These are phyloP conservation scores for Xylaria sp. DNA, from an alignment of 2,329 filamentous ascomycete genomes.

Conservation along the genomic window DNA sequence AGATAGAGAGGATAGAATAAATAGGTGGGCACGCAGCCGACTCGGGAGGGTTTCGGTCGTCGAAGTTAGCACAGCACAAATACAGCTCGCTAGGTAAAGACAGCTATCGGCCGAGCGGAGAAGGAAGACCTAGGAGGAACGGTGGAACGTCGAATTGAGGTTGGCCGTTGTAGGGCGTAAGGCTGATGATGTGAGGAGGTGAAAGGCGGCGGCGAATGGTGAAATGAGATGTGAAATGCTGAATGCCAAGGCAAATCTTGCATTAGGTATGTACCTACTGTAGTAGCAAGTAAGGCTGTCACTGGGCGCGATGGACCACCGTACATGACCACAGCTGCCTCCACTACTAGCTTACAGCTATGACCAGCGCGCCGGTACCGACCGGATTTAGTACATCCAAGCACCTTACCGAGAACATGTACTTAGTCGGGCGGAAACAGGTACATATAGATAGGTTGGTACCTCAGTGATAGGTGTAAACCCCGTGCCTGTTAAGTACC, in stretches of 20 bases:
- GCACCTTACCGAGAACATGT: no score
- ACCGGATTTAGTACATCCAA: not conserved
- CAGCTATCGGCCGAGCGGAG: not conserved
- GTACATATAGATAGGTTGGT: not conserved
- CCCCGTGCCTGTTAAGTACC: not conserved
- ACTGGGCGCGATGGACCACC: no score
- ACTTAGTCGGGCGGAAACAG: not conserved
- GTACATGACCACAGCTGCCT: not conserved
- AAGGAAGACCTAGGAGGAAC: not conserved
- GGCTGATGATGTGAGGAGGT: slow-evolving; percentile 22
- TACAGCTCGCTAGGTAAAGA: not conserved
- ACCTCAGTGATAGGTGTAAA: not conserved
- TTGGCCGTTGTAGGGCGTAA: slow-evolving; percentile 5
- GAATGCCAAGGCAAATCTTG: slow-evolving; percentile 20
- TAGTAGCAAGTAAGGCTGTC: slow-evolving; percentile 4
- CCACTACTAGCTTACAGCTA: not conserved
- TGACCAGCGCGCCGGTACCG: slow-evolving; percentile 2
- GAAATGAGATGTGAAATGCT: slow-evolving; percentile 22
- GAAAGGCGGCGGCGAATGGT: slow-evolving; percentile 13
- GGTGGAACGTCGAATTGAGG: not conserved
- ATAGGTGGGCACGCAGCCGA: not conserved
- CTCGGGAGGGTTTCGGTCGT: not conserved
- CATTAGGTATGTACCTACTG: not conserved
- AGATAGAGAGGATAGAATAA: not conserved
- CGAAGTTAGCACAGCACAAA: not conserved